Evolutionary conservation across 495 filamentous ascomycete genomes (phyloP).

Genomic region (Hypomontagnella submonticulosa): DNA sequence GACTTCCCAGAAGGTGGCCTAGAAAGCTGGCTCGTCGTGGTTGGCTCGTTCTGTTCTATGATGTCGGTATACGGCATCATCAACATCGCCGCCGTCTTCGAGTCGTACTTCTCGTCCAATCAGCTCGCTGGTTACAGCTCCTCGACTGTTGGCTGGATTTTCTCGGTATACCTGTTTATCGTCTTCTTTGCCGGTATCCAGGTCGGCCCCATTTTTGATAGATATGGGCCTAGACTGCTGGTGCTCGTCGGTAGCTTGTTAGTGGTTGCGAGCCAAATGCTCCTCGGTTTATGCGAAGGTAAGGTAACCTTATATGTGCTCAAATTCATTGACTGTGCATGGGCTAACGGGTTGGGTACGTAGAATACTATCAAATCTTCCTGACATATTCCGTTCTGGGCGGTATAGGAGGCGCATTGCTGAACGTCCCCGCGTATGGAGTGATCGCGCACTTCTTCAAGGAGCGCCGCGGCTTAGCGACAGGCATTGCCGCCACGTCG

Average conservation of each 20-base stretch:
- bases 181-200: slow-evolving; percentile 73
- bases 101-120: slow-evolving; percentile 69
- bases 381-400: slow-evolving; percentile 67
- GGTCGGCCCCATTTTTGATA: slow-evolving; percentile 75
- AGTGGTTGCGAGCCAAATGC: slow-evolving; percentile 64
- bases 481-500: slow-evolving; percentile 71
- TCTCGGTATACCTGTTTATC: slow-evolving; percentile 69
- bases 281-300: slow-evolving; percentile 62
- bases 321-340: slow-evolving; percentile 8
- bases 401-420: slow-evolving; percentile 65
- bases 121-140: slow-evolving; percentile 66
- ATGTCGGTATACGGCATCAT: slow-evolving; percentile 72
- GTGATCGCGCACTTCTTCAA: slow-evolving; percentile 75
- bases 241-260: slow-evolving; percentile 62
- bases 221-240: slow-evolving; percentile 65
- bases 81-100: slow-evolving; percentile 71
- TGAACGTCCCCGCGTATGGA: slow-evolving; percentile 69
- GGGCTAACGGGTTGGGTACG: slow-evolving; percentile 23
- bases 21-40: slow-evolving; percentile 69
- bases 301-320: slow-evolving; percentile 7
- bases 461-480: slow-evolving; percentile 67
- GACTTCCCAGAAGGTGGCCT: slow-evolving; percentile 71
- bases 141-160: slow-evolving; percentile 73
- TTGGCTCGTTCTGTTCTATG: slow-evolving; percentile 70
- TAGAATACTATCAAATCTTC: slow-evolving; percentile 74